These are phyloP conservation scores for Ceratobasidium sp. DNA, from an alignment of 1,284 basidiomycete genomes.

Conservation along the genomic window DNA sequence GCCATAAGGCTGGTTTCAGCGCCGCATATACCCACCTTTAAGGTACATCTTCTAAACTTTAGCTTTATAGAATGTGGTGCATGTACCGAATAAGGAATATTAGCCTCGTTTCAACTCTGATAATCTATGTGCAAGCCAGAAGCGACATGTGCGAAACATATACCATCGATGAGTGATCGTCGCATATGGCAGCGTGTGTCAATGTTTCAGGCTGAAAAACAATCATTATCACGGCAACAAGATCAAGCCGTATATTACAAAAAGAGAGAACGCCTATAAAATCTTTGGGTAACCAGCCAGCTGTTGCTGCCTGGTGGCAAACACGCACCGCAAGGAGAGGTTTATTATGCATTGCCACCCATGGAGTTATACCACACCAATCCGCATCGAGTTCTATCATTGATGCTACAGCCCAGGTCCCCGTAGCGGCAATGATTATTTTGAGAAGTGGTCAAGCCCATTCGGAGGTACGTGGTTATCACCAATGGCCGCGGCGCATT, in stretches of 20 bases:
- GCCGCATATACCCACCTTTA: conserved; percentile 1
- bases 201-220: conserved; percentile 1
- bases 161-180: background rate
- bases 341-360: background rate
- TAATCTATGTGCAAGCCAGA: background rate
- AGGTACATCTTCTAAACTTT: background rate
- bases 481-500: background rate
- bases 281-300: background rate
- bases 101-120: background rate
- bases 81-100: background rate
- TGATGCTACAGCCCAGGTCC: background rate
- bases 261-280: background rate
- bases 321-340: background rate
- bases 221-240: background rate
- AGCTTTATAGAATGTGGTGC: background rate
- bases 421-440: background rate
- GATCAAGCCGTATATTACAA: background rate
- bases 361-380: background rate
- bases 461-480: background rate
- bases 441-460: background rate
- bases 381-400: background rate
- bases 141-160: background rate
- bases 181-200: background rate
- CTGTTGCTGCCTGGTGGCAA: background rate
- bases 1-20: too few relatives aligned